Percentiles rank a stretch among this genome's conserved stretches.
Evolutionary conservation across 106 monocot species (phyloP).

Genomic region (Amphibolis antarctica): DNA sequence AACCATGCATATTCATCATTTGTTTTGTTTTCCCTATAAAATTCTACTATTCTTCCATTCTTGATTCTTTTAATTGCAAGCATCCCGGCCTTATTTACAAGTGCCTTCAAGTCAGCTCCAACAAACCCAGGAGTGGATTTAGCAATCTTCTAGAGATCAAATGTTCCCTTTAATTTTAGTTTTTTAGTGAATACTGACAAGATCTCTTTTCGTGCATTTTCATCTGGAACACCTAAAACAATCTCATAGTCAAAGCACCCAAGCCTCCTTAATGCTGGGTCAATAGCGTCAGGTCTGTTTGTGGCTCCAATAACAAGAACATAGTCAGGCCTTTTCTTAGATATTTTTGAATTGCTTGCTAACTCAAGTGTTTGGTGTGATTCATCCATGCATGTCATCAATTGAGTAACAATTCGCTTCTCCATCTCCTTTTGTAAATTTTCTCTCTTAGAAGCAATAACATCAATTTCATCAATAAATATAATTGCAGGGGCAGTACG

Average conservation of each 20-base stretch:
- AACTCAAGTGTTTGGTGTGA: conserved; percentile 35
- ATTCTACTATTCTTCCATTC: conserved; percentile 37
- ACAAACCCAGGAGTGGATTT: conserved; percentile 86
- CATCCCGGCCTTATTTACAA: conserved; percentile 76
- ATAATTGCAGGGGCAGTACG: conserved; percentile 84
- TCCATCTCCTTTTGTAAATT: conserved; percentile 91
- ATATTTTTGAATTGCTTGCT: conserved; percentile 15
- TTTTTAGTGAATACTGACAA: conserved; percentile 40
- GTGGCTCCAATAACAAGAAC: conserved; percentile 98
- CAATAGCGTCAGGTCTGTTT: conserved; percentile 84
- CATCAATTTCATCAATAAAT: conserved; percentile 97
- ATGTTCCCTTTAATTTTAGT: conserved; percentile 49
- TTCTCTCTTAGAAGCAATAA: conserved; percentile 93
- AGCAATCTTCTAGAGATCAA: conserved; percentile 69
- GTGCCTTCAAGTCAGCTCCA: conserved; percentile 78
- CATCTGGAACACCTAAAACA: conserved; percentile 78
- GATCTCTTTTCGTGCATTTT: conserved; percentile 55
- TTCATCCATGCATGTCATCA: conserved; percentile 98
- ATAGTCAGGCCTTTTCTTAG: conserved; percentile 50
- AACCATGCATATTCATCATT: conserved; percentile 26
- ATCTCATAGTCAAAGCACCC: conserved; percentile 78
- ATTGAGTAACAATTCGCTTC: conserved; percentile 80
- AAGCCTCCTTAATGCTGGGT: conserved; percentile 77
- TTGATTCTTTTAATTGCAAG: conserved; percentile 84
- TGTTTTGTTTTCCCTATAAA: conserved; percentile 9